Evolutionary conservation across 164 flowering plant species (phyloP), one percentile per base, ranked within the genome.

Genomic region (Euptelea pleiosperma): DNA sequence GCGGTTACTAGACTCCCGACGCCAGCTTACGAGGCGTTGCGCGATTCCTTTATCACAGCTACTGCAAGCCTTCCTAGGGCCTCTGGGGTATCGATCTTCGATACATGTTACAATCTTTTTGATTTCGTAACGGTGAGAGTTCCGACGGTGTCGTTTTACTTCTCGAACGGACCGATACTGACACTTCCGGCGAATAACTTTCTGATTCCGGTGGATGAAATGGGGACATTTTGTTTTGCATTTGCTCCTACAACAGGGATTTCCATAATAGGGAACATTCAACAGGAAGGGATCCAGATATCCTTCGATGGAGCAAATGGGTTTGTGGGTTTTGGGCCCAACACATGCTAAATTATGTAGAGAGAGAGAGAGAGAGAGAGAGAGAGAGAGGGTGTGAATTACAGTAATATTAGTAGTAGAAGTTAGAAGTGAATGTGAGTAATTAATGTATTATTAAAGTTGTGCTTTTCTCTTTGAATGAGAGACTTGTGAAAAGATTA

Each of bases 251-350:
- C 78, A 2, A 60, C 92, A 0, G 84, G 81, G 52, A 72, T 88
- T 29, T 83, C 96, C 42, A 93, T 93, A 25, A 77, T 93, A 11
- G 99, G 99, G 54, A 93, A 93, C 67, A 85, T 93, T 31, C 99
- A 93, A 58, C 96, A 90, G 60, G 89, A 90, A 49, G 97, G 97
- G 11, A 84, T 87, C 16, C 97, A 86, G 60, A 79, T 93, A 12
- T 79, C 94, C 0, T 41, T 90, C 50, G 96, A 93, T 75, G 87
- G 69, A 24, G 76, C 94, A 1, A 86, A 82, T 74, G 92, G 91
- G 43, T 78, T 67, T 61, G 83, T 88, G 19, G 99, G 99, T 12
- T 93, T 93, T 63, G 96, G 92, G 6, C 99, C 99, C 37, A 83
- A 84, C 35, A 75, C 77, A 34, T 92, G 98, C 68, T 89, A 60